Percentiles rank a stretch among this genome's conserved stretches.
phyloP scores from a whole-genome alignment of 768 basidiomycete genomes.

The Hortiboletus flavorubellus region DNA sequence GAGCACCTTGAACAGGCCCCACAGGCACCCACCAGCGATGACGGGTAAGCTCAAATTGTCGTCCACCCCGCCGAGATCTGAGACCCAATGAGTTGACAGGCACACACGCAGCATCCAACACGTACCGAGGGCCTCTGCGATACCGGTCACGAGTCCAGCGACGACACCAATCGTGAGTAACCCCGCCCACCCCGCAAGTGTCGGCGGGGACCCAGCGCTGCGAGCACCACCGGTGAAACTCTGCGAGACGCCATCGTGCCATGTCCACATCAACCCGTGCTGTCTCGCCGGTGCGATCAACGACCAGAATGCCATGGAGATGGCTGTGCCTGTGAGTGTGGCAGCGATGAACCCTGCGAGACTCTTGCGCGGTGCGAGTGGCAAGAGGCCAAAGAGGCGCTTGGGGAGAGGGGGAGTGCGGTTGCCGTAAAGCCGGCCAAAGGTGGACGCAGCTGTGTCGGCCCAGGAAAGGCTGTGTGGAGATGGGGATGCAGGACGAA shows the following conservation, averaged over 20 bases:
- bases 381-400: slow-evolving; percentile 46
- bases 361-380: slow-evolving; percentile 79
- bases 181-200: slow-evolving; percentile 38
- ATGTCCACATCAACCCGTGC: slow-evolving; percentile 50
- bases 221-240: slow-evolving; percentile 15
- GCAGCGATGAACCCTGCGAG: slow-evolving; percentile 83
- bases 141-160: slow-evolving; percentile 75
- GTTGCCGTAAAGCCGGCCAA: slow-evolving; percentile 83
- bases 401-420: slow-evolving; percentile 60
- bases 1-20: slow-evolving; percentile 48
- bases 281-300: slow-evolving; percentile 49
- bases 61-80: slow-evolving; percentile 82
- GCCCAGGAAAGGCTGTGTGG: slow-evolving; percentile 83
- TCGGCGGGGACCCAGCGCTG: slow-evolving; percentile 1
- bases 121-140: slow-evolving; percentile 88
- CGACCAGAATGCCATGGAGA: slow-evolving; percentile 72
- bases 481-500: not conserved
- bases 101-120: slow-evolving; percentile 14
- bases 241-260: slow-evolving; percentile 47
- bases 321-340: slow-evolving; percentile 61
- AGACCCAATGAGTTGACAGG: not conserved
- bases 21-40: slow-evolving; percentile 72
- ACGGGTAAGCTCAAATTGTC: slow-evolving; percentile 91
- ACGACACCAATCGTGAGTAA: slow-evolving; percentile 55
- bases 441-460: slow-evolving; percentile 89